Evolutionary conservation across 495 filamentous ascomycete species (phyloP).

Genomic region (Penicillium tannophilum): DNA sequence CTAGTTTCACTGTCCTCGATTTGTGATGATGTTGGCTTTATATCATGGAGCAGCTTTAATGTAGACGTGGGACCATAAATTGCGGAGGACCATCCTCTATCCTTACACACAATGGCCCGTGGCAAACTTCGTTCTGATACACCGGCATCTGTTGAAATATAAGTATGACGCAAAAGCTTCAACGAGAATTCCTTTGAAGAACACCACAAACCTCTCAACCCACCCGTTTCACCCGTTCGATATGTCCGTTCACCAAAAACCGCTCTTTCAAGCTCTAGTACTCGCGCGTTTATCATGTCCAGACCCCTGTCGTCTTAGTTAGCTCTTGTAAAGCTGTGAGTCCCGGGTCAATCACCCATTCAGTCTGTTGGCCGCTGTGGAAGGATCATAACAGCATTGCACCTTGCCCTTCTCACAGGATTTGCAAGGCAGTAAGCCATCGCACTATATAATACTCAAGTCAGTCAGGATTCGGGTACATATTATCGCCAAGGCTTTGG

Average conservation of each 20-base stretch:
- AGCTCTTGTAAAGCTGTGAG: not conserved
- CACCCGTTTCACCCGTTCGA: not conserved
- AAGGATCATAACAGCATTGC: slow-evolving; percentile 17
- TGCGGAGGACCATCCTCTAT: not conserved
- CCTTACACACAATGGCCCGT: not conserved
- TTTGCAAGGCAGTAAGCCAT: slow-evolving; percentile 16
- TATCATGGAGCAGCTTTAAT: not conserved
- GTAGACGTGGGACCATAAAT: slow-evolving; percentile 15
- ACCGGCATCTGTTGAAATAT: not conserved
- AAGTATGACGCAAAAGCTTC: not conserved
- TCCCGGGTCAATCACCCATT: slow-evolving; percentile 1
- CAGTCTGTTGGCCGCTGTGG: slow-evolving; percentile 9
- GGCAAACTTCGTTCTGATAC: not conserved
- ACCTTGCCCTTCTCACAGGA: slow-evolving; percentile 14
- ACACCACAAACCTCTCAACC: not conserved
- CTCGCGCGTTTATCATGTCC: slow-evolving; percentile 16
- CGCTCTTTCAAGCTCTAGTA: slow-evolving; percentile 16
- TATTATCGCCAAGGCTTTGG: not conserved
- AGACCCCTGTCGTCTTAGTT: slow-evolving; percentile 4
- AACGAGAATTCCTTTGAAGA: too few relatives aligned
- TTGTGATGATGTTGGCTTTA: not conserved
- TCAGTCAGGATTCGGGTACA: not conserved
- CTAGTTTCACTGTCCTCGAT: not conserved
- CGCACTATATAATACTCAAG: slow-evolving; percentile 7
- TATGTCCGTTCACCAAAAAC: slow-evolving; percentile 19